phyloP scores from a whole-genome alignment of 2,329 filamentous ascomycete genomes.

The Didymella segeticola region DNA sequence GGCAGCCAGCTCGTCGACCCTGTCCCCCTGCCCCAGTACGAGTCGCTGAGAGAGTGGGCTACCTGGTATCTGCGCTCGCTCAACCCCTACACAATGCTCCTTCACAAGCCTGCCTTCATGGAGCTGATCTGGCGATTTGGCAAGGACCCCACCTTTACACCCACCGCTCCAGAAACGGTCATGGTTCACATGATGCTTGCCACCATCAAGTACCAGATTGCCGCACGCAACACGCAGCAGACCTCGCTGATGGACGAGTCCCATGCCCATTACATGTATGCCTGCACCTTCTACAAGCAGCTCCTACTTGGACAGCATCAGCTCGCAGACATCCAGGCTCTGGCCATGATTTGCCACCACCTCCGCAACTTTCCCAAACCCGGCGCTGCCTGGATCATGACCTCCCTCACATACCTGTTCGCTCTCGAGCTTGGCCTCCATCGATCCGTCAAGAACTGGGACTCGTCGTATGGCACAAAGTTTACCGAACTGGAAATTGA shows the following conservation, averaged over 20 bases:
- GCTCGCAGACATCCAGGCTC: slow-evolving; percentile 73
- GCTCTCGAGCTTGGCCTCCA: slow-evolving; percentile 80
- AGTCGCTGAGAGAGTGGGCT: slow-evolving; percentile 71
- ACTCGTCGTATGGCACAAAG: slow-evolving; percentile 48
- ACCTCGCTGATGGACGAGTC: slow-evolving; percentile 66
- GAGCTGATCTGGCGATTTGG: slow-evolving; percentile 76
- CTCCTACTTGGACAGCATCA: slow-evolving; percentile 67
- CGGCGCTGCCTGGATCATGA: slow-evolving; percentile 73
- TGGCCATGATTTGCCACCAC: slow-evolving; percentile 74
- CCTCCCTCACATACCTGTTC: slow-evolving; percentile 68
- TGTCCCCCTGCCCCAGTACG: slow-evolving; percentile 66
- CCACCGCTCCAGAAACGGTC: slow-evolving; percentile 70
- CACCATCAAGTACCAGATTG: slow-evolving; percentile 78
- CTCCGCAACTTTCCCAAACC: slow-evolving; percentile 81
- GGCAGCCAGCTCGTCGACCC: slow-evolving; percentile 61
- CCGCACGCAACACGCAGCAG: slow-evolving; percentile 67
- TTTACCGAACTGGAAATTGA: slow-evolving; percentile 70
- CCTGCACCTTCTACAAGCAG: slow-evolving; percentile 71
- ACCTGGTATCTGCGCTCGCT: slow-evolving; percentile 79
- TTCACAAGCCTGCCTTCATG: slow-evolving; percentile 80
- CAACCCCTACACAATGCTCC: slow-evolving; percentile 73
- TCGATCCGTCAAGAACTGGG: slow-evolving; percentile 68
- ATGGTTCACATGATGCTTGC: slow-evolving; percentile 81
- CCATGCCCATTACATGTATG: slow-evolving; percentile 80
- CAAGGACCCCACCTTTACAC: slow-evolving; percentile 69